A percentile compares a stretch with the other conserved stretches of the same genome.
Evolutionary conservation across 139 green algal genomes (phyloP).

Genomic region (Micractinium conductrix): DNA sequence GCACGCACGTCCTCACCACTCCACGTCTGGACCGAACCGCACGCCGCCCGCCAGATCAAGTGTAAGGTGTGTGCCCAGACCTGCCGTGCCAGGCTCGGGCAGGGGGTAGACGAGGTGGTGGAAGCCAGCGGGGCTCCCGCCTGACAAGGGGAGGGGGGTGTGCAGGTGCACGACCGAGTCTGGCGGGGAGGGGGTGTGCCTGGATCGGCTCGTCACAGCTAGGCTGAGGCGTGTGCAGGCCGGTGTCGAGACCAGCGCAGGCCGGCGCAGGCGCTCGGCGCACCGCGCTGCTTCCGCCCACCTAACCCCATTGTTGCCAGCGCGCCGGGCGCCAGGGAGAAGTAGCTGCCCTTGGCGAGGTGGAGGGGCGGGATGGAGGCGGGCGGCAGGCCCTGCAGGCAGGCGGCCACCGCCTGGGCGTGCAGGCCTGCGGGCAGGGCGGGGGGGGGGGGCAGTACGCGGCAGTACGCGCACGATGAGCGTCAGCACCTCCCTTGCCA

Average conservation of each 20-base stretch:
- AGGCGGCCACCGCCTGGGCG: constrained; percentile 42
- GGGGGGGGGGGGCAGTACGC: too few species aligned
- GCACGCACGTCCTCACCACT: constrained; percentile 64
- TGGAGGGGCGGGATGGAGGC: constrained; percentile 56
- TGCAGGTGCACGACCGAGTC: too few species aligned
- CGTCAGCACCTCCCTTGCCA: too few species aligned
- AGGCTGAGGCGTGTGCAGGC: too few species aligned
- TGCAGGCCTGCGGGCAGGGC: too few species aligned
- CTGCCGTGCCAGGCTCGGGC: constrained; percentile 67
- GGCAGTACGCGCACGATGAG: too few species aligned
- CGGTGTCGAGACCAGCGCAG: too few species aligned
- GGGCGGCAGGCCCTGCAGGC: constrained; percentile 46
- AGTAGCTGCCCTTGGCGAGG: constrained; percentile 75
- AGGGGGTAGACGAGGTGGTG: constrained; percentile 86
- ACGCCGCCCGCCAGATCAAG: constrained; percentile 80
- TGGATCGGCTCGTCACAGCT: too few species aligned
- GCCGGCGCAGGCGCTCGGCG: too few species aligned
- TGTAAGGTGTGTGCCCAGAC: constrained; percentile 90
- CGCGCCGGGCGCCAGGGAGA: constrained; percentile 34
- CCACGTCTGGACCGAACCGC: constrained; percentile 92
- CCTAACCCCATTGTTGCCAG: neutral
- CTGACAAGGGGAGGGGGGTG: too few species aligned
- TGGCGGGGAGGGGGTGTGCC: too few species aligned
- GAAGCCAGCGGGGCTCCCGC: constrained; percentile 64
- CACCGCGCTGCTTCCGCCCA: too few species aligned